Evolutionary conservation across 2,329 filamentous ascomycete species (phyloP).

Genomic region (Trichoderma asperellum): DNA sequence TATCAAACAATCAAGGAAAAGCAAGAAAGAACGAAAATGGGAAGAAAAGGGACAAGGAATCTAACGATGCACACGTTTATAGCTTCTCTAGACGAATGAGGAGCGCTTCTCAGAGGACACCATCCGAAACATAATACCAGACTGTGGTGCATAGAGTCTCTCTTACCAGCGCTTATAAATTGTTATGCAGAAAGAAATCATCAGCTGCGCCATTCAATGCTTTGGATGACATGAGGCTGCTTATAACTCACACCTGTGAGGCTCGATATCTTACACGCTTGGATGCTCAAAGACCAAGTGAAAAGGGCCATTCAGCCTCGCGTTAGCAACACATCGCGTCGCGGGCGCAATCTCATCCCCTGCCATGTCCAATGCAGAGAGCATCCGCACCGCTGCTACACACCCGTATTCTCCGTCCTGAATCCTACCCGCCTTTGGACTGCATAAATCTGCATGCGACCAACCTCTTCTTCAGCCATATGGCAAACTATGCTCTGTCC

Average conservation of each 20-base stretch:
- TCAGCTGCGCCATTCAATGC: neutral
- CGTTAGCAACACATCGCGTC: constrained; percentile 1
- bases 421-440: constrained; percentile 9
- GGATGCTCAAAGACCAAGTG: neutral
- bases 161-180: neutral
- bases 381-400: constrained; percentile 23
- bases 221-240: neutral
- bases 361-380: constrained; percentile 26
- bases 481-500: neutral
- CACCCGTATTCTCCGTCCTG: constrained; percentile 12
- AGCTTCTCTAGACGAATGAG: neutral
- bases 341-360: constrained; percentile 18
- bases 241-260: neutral
- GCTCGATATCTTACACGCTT: neutral
- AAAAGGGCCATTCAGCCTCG: constrained; percentile 25
- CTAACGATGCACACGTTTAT: neutral
- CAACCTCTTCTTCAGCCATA: neutral
- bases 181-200: neutral
- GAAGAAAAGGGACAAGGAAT: neutral
- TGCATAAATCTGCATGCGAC: constrained; percentile 15
- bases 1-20: neutral
- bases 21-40: neutral
- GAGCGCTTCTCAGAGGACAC: neutral
- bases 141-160: neutral
- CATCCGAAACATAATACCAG: neutral